Percentiles rank a stretch among this genome's conserved stretches.
Conservation (phyloP, 2,329 filamentous ascomycete species). For the Aureobasidium sp. region DNA sequence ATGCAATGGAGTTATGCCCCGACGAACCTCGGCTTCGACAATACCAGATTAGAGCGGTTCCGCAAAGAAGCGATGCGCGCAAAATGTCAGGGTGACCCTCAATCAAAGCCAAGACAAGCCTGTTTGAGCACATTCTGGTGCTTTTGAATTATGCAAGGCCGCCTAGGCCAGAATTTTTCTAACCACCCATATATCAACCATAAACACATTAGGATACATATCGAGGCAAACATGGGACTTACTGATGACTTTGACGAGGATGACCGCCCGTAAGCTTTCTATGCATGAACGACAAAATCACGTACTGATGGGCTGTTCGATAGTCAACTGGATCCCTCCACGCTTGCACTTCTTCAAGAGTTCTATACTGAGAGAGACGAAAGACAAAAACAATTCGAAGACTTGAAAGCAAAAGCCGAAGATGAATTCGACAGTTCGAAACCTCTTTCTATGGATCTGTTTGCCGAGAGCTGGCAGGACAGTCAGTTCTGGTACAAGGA, state of each 20-base stretch:
- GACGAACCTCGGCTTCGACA: not conserved
- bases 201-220: not conserved
- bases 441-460: constrained; percentile 58
- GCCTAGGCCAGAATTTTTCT: not conserved
- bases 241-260: constrained; percentile 17
- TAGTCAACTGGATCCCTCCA: constrained; percentile 57
- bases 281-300: too few species aligned
- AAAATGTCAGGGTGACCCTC: not conserved
- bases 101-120: not conserved
- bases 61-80: not conserved
- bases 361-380: constrained; percentile 69
- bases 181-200: not conserved
- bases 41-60: not conserved
- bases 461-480: constrained; percentile 75
- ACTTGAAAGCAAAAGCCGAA: constrained; percentile 57
- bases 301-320: not conserved
- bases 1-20: not conserved
- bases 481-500: constrained; percentile 76
- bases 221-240: not conserved
- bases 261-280: constrained; percentile 17
- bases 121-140: not conserved
- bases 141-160: not conserved
- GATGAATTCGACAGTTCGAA: constrained; percentile 37
- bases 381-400: constrained; percentile 58
- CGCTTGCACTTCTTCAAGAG: constrained; percentile 62